phyloP scores from a whole-genome alignment of 2,329 filamentous ascomycete genomes.

The Phyllosticta citrichinensis region DNA sequence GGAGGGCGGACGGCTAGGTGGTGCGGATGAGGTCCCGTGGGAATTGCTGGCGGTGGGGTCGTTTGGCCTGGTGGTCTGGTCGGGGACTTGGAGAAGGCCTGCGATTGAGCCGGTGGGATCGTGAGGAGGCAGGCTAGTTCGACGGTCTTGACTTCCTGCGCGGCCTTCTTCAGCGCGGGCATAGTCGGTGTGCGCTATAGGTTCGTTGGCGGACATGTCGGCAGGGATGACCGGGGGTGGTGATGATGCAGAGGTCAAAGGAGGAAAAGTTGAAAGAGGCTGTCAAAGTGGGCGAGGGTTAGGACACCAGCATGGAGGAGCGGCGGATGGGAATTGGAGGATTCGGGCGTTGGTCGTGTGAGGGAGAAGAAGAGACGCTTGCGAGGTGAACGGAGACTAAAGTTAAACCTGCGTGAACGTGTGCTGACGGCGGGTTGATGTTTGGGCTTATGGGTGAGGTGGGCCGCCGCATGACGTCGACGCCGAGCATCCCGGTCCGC shows the following conservation, averaged over 20 bases:
- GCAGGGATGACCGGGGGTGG: background rate
- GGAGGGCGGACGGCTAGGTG: slow-evolving; percentile 13
- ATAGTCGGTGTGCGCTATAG: slow-evolving; percentile 8
- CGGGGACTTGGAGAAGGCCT: slow-evolving; percentile 1
- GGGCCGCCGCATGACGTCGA: slow-evolving; percentile 5
- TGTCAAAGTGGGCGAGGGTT: background rate
- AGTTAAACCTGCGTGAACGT: background rate
- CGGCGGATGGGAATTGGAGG: background rate
- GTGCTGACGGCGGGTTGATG: background rate
- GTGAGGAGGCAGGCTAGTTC: slow-evolving; percentile 2
- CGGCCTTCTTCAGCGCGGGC: background rate
- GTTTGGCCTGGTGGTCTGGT: background rate
- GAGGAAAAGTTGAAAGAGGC: background rate
- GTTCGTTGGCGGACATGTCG: slow-evolving; percentile 3
- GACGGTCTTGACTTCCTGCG: background rate
- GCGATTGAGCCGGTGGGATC: slow-evolving; percentile 7
- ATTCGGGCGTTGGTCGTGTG: background rate
- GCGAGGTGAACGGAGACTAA: background rate
- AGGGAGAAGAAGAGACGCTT: background rate
- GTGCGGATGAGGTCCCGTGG: background rate
- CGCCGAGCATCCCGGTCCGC: slow-evolving; percentile 3
- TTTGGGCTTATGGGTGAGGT: background rate
- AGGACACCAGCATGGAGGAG: slow-evolving; percentile 2
- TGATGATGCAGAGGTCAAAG: background rate
- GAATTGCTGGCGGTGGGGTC: background rate